A percentile compares a stretch with the other conserved stretches of the same genome.
phyloP scores from a whole-genome alignment of 2,329 filamentous ascomycete species.

The Venturiaceae sp. region DNA sequence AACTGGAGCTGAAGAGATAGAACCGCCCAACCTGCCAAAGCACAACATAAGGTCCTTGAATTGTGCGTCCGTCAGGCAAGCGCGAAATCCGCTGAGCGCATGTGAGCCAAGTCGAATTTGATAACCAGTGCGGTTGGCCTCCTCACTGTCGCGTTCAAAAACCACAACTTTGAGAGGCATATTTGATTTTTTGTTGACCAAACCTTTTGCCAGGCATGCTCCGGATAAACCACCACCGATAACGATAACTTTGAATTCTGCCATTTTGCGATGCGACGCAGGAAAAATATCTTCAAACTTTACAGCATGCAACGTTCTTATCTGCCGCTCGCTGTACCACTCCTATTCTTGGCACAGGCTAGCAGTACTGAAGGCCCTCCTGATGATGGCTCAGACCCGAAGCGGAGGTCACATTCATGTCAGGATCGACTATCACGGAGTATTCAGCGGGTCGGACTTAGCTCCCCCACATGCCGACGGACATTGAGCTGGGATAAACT shows the following conservation, averaged over 20 bases:
- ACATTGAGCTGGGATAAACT: too few species aligned
- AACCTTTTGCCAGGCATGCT: slow-evolving; percentile 13
- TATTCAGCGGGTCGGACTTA: too few species aligned
- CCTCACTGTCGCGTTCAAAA: slow-evolving; percentile 10
- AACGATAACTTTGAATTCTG: slow-evolving; percentile 12
- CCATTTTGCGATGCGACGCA: too few species aligned
- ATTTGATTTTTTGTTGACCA: slow-evolving; percentile 9
- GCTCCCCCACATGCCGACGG: too few species aligned
- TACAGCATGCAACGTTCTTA: too few species aligned
- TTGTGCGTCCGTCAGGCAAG: slow-evolving; percentile 11
- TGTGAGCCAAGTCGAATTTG: slow-evolving; percentile 14
- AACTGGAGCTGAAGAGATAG: background rate
- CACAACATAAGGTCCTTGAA: background rate
- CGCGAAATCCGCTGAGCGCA: slow-evolving; percentile 13
- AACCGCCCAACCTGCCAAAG: background rate
- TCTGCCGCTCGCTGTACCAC: too few species aligned
- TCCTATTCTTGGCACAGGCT: too few species aligned
- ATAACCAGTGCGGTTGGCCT: slow-evolving; percentile 12
- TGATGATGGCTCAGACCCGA: too few species aligned
- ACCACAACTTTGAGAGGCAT: slow-evolving; percentile 9
- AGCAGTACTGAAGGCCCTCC: too few species aligned
- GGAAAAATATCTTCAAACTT: too few species aligned
- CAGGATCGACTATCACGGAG: too few species aligned
- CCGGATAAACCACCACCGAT: slow-evolving; percentile 15
- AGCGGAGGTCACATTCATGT: too few species aligned